Conservation (phyloP, 345 rosid species). For the Ricinus communis region DNA sequence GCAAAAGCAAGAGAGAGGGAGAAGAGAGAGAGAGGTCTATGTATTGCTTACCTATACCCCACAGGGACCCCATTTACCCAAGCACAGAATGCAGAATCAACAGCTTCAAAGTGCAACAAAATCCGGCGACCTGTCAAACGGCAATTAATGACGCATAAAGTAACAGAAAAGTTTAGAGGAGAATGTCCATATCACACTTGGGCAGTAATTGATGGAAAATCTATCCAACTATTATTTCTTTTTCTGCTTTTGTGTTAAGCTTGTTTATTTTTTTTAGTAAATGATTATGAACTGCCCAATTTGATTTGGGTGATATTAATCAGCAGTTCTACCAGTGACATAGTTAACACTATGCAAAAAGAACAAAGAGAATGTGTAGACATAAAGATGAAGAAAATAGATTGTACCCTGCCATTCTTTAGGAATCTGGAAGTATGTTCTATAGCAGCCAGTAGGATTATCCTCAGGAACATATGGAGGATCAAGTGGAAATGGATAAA, state of each 20-base stretch:
- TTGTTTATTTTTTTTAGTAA: too few species aligned
- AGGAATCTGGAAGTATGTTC: constrained; percentile 80
- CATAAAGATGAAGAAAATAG: constrained; percentile 3
- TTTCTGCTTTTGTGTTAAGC: too few species aligned
- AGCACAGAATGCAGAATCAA: constrained; percentile 91
- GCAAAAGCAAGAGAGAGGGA: too few species aligned
- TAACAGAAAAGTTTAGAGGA: not conserved
- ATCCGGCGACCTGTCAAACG: constrained; percentile 78
- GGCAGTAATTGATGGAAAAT: not conserved
- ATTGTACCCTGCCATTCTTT: constrained; percentile 80
- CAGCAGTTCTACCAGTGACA: not conserved
- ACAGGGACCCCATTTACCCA: constrained; percentile 87
- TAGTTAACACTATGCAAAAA: not conserved
- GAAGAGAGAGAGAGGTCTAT: not conserved
- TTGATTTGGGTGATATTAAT: not conserved
- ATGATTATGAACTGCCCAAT: not conserved
- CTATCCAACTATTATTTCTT: too few species aligned
- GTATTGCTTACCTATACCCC: constrained; percentile 74
- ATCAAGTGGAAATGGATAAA: constrained; percentile 72
- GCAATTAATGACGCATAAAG: not conserved
- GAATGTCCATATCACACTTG: not conserved
- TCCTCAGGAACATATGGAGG: constrained; percentile 81
- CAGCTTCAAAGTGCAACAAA: constrained; percentile 93
- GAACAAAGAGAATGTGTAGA: not conserved
- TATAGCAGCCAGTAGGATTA: constrained; percentile 93